These are phyloP conservation scores for Pichia sp. DNA, from an alignment of 1,139 yeast species.

Conservation along the genomic window DNA sequence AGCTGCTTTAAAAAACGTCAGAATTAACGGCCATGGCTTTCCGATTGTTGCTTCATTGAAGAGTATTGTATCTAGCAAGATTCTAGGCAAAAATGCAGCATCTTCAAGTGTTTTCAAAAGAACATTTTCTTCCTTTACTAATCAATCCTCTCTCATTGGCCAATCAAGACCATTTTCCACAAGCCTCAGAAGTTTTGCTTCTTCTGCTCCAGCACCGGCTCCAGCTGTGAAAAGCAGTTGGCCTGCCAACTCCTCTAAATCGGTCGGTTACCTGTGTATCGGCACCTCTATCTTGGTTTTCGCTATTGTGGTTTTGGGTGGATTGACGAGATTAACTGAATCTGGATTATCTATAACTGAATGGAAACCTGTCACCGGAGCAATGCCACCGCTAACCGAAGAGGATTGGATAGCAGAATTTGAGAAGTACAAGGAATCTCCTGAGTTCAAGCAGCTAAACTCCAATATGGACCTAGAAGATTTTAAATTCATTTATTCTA, in stretches of 20 bases:
- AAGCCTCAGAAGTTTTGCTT: not conserved
- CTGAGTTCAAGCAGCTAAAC: slow-evolving; percentile 86
- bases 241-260: slow-evolving; percentile 40
- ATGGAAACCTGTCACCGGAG: slow-evolving; percentile 97
- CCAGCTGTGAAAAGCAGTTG: slow-evolving; percentile 20
- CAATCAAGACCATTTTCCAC: slow-evolving; percentile 13
- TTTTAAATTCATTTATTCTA: slow-evolving; percentile 87
- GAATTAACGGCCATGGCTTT: not conserved
- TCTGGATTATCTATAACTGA: slow-evolving; percentile 95
- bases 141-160: not conserved
- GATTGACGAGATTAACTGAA: slow-evolving; percentile 90
- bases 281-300: slow-evolving; percentile 90
- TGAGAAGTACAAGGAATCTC: slow-evolving; percentile 72
- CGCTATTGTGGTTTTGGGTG: slow-evolving; percentile 95
- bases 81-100: not conserved
- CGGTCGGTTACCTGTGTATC: slow-evolving; percentile 82
- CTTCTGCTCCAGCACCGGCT: not conserved
- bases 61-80: slow-evolving; percentile 13
- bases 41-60: not conserved
- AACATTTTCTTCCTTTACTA: not conserved
- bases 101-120: not conserved
- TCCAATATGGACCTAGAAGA: slow-evolving; percentile 89
- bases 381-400: slow-evolving; percentile 79
- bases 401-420: slow-evolving; percentile 85
- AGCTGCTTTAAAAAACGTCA: slow-evolving; percentile 16